Percentiles rank a stretch among this genome's conserved stretches.
Evolutionary conservation across 2,329 filamentous ascomycete genomes (phyloP).

Genomic region (Coniosporium tulheliwenetii): DNA sequence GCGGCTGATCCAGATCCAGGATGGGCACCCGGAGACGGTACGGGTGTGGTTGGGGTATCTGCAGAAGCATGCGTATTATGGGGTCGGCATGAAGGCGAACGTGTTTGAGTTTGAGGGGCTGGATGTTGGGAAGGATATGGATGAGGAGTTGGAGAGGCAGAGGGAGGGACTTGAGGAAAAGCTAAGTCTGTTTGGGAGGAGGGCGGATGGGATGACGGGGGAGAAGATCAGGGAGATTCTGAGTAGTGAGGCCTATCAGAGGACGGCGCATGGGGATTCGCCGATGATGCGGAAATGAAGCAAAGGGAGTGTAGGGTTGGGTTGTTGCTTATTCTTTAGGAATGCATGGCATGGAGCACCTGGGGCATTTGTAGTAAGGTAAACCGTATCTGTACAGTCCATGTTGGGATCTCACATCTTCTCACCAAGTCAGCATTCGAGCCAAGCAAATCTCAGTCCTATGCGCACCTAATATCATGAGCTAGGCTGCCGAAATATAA

Average conservation of each 20-base stretch:
- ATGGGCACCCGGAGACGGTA: slow-evolving; percentile 77
- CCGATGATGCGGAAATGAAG: background rate
- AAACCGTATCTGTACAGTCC: too few relatives aligned
- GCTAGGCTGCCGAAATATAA: too few relatives aligned
- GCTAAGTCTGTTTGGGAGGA: slow-evolving; percentile 12
- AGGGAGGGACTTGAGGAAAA: slow-evolving; percentile 11
- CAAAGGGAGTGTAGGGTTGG: too few relatives aligned
- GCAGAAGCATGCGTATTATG: slow-evolving; percentile 82
- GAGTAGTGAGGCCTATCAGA: slow-evolving; percentile 9
- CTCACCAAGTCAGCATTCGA: too few relatives aligned
- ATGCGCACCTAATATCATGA: too few relatives aligned
- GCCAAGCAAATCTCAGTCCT: too few relatives aligned
- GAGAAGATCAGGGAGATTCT: slow-evolving; percentile 6
- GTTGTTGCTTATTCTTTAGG: too few relatives aligned
- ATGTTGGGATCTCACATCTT: too few relatives aligned
- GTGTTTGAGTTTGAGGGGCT: slow-evolving; percentile 74
- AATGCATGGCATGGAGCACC: too few relatives aligned
- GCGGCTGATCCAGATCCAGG: slow-evolving; percentile 79
- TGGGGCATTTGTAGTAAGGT: too few relatives aligned
- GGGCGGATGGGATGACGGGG: slow-evolving; percentile 7
- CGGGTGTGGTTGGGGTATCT: slow-evolving; percentile 87
- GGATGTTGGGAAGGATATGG: slow-evolving; percentile 21
- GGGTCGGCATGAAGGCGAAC: slow-evolving; percentile 98
- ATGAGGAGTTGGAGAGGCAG: slow-evolving; percentile 15
- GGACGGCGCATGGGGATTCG: slow-evolving; percentile 1